Conservation (phyloP, 768 basidiomycete genomes). For the Suillus tomentosus region DNA sequence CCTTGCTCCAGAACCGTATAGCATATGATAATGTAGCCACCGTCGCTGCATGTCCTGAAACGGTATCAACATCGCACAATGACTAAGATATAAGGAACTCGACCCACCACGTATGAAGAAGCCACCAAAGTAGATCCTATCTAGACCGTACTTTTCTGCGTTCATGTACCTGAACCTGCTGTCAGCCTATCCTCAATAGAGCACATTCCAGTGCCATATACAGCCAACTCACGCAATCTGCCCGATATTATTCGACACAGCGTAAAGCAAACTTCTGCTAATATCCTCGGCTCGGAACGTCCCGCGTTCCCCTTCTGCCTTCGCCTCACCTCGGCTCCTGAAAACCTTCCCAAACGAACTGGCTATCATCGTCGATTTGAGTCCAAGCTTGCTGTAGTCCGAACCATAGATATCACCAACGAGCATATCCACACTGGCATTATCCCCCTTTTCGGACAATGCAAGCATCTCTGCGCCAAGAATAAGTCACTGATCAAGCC, state of each 20-base stretch:
- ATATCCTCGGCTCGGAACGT: constrained; percentile 91
- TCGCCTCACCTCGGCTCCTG: constrained; percentile 66
- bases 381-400: constrained; percentile 91
- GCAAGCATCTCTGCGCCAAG: constrained; percentile 83
- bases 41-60: constrained; percentile 89
- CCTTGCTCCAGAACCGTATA: constrained; percentile 99
- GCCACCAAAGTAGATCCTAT: constrained; percentile 98
- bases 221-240: constrained; percentile 89
- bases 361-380: constrained; percentile 98
- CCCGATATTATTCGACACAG: constrained; percentile 98
- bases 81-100: constrained; percentile 1
- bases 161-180: constrained; percentile 76
- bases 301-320: constrained; percentile 51
- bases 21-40: constrained; percentile 98
- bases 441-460: constrained; percentile 92
- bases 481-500: constrained; percentile 8
- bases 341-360: constrained; percentile 99
- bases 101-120: constrained; percentile 93
- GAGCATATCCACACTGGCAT: constrained; percentile 94
- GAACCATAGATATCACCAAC: constrained; percentile 99
- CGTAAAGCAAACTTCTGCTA: constrained; percentile 90
- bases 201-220: constrained; percentile 13
- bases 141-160: constrained; percentile 95
- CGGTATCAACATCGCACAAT: not conserved
- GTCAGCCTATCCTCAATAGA: constrained; percentile 19